phyloP scores from a whole-genome alignment of 768 basidiomycete genomes.

The Daedalea quercina region DNA sequence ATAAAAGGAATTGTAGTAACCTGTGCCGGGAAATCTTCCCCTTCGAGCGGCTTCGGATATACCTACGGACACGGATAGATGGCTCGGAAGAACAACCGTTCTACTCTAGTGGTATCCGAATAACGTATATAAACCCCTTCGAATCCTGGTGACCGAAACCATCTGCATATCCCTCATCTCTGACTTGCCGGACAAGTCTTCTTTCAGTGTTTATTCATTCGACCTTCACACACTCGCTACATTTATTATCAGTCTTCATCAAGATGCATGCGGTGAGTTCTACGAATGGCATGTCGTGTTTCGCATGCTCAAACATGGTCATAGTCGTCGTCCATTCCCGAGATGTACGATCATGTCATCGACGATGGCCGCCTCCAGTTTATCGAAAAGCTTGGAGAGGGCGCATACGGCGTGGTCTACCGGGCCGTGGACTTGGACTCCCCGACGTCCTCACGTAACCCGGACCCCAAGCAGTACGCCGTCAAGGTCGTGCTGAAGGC shows the following conservation, averaged over 20 bases:
- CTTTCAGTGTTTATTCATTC: not conserved
- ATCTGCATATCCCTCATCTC: not conserved
- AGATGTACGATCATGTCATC: slow-evolving; percentile 15
- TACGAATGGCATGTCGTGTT: too few relatives aligned
- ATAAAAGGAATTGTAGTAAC: too few relatives aligned
- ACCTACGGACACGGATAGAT: too few relatives aligned
- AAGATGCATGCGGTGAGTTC: not conserved
- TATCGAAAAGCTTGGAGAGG: slow-evolving; percentile 19
- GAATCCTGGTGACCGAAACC: too few relatives aligned
- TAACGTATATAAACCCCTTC: too few relatives aligned
- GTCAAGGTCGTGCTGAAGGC: slow-evolving; percentile 21
- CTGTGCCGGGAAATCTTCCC: too few relatives aligned
- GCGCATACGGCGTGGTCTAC: slow-evolving; percentile 23
- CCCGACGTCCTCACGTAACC: slow-evolving; percentile 7
- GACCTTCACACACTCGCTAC: not conserved
- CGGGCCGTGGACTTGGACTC: slow-evolving; percentile 14
- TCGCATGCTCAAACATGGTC: not conserved
- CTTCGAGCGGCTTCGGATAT: too few relatives aligned
- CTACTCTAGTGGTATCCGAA: too few relatives aligned
- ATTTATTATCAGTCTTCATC: not conserved
- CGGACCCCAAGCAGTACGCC: slow-evolving; percentile 15
- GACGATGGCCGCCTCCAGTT: slow-evolving; percentile 17
- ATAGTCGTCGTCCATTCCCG: slow-evolving; percentile 5
- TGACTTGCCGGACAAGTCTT: not conserved
- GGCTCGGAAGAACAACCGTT: too few relatives aligned